These are phyloP conservation scores for Nakazawaea populi DNA, from an alignment of 805 yeast species.

Conservation along the genomic window DNA sequence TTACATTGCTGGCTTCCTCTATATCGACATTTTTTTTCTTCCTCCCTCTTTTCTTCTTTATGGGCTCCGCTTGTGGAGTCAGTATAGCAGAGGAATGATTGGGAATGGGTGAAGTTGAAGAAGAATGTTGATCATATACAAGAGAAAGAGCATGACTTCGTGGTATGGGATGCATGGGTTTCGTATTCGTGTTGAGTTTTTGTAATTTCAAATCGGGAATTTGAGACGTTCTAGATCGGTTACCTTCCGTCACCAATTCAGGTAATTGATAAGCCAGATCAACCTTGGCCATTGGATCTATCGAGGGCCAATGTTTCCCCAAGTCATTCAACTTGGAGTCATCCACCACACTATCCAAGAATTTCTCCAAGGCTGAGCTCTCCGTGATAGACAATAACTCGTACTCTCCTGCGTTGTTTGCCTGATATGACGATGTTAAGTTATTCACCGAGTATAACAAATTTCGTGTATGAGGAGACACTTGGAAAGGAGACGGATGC, in stretches of 20 bases:
- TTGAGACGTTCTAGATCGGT: neutral
- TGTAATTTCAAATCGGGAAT: conserved; percentile 6
- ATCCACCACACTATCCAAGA: conserved; percentile 30
- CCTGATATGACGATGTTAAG: conserved; percentile 16
- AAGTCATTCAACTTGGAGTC: conserved; percentile 21
- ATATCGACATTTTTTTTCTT: neutral
- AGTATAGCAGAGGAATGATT: neutral
- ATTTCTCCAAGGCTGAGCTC: conserved; percentile 26
- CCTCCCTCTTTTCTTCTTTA: conserved; percentile 10
- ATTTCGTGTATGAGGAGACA: conserved; percentile 26
- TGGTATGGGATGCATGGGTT: conserved; percentile 3
- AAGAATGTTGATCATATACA: neutral
- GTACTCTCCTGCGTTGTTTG: conserved; percentile 7
- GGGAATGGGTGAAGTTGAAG: neutral
- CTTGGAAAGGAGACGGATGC: conserved; percentile 14
- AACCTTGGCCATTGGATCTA: conserved; percentile 19
- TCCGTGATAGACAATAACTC: conserved; percentile 28
- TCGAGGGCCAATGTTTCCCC: conserved; percentile 26
- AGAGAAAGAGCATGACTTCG: conserved; percentile 1
- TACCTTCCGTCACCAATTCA: neutral
- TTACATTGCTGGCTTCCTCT: neutral
- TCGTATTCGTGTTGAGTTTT: neutral
- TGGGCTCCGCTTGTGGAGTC: neutral
- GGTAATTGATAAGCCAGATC: neutral
- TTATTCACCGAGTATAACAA: conserved; percentile 23